These are phyloP conservation scores for Podospora anserina DNA, from an alignment of 495 filamentous ascomycete genomes.

Conservation along the genomic window DNA sequence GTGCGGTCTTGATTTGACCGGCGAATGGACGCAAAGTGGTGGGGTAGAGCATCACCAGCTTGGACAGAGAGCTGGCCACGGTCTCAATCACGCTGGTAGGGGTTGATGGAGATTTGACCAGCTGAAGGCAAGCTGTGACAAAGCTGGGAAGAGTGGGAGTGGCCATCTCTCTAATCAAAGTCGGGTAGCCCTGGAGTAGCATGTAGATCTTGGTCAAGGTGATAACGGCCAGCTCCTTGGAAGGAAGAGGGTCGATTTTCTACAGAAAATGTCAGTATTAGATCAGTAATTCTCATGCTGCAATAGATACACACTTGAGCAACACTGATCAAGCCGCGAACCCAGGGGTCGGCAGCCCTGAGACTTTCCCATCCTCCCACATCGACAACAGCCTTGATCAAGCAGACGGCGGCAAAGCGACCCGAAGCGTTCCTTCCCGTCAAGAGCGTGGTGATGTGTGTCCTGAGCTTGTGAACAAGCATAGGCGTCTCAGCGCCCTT, in stretches of 20 bases:
- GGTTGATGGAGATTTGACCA: conserved; percentile 48
- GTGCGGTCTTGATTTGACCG: conserved; percentile 59
- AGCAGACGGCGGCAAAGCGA: conserved; percentile 69
- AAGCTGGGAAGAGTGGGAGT: conserved; percentile 76
- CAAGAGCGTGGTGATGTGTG: conserved; percentile 69
- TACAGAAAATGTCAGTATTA: conserved; percentile 32
- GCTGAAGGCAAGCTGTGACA: conserved; percentile 66
- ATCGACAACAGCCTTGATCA: conserved; percentile 79
- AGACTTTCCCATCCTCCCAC: conserved; percentile 76
- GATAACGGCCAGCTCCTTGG: conserved; percentile 70
- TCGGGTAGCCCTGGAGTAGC: conserved; percentile 74
- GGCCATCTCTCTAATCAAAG: conserved; percentile 80
- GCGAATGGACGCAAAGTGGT: conserved; percentile 75
- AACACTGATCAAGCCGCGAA: conserved; percentile 65
- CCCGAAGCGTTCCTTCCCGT: conserved; percentile 67
- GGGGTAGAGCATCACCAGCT: conserved; percentile 70
- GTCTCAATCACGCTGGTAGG: conserved; percentile 54
- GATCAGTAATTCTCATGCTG: neutral
- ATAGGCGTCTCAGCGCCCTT: conserved; percentile 57
- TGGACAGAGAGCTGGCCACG: conserved; percentile 55
- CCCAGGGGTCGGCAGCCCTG: conserved; percentile 65
- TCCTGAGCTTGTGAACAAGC: conserved; percentile 74
- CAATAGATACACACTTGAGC: conserved; percentile 55
- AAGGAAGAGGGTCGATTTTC: conserved; percentile 70
- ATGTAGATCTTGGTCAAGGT: conserved; percentile 77